A percentile compares a stretch with the other conserved stretches of the same genome.
phyloP scores from a whole-genome alignment of 306 rosid genomes.

The Cucumis hystrix region DNA sequence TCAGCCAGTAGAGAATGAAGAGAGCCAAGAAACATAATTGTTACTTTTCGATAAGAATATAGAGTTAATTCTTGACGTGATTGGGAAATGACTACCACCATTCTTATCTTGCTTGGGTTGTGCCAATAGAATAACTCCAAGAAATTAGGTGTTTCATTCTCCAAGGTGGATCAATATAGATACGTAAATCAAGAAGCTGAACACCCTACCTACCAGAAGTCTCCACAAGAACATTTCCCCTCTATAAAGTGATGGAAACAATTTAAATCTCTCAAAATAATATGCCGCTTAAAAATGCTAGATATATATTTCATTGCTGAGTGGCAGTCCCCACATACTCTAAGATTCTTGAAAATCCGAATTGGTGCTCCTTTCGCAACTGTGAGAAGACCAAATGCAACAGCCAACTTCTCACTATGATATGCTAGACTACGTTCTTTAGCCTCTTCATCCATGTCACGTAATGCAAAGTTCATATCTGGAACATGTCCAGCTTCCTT shows the following conservation, averaged over 20 bases:
- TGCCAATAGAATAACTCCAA: neutral
- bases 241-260: conserved; percentile 80
- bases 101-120: neutral
- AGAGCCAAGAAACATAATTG: no score
- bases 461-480: conserved; percentile 64
- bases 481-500: conserved; percentile 70
- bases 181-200: neutral
- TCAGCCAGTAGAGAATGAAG: no score
- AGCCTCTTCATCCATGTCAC: conserved; percentile 69
- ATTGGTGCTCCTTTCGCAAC: conserved; percentile 45
- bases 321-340: conserved; percentile 93
- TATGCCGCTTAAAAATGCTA: conserved; percentile 34
- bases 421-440: conserved; percentile 59
- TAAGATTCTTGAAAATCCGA: conserved; percentile 68
- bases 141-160: neutral
- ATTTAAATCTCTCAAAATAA: conserved; percentile 78
- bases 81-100: no score
- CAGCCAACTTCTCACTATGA: conserved; percentile 77
- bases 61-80: no score
- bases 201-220: conserved; percentile 62
- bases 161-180: neutral
- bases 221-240: conserved; percentile 77
- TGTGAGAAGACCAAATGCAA: conserved; percentile 66
- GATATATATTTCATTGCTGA: conserved; percentile 71
- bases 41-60: no score